phyloP scores from a whole-genome alignment of 108 stramenopile species.

The Cyclostephanos tholiformis region DNA sequence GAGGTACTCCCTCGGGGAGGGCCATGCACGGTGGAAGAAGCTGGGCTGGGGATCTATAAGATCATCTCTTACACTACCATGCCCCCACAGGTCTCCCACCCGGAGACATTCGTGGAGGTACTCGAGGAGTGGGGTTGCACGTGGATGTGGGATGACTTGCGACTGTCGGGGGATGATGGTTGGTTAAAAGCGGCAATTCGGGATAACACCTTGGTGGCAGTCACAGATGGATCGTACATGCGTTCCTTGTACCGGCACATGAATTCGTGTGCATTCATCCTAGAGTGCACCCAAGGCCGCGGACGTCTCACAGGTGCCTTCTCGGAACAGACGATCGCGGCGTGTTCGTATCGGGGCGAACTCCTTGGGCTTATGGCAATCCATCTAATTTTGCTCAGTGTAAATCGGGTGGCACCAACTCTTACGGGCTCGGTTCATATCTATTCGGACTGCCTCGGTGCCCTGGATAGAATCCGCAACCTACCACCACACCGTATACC shows the following conservation, averaged over 20 bases:
- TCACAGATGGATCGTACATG: constrained; percentile 30
- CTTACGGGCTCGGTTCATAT: constrained; percentile 1
- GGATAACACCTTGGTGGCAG: constrained; percentile 11
- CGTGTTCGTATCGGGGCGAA: constrained; percentile 21
- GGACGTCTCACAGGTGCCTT: constrained; percentile 18
- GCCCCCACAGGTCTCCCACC: background rate
- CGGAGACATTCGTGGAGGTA: constrained; percentile 13
- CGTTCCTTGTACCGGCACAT: background rate
- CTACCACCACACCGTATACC: background rate
- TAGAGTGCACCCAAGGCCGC: constrained; percentile 21
- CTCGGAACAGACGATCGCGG: background rate
- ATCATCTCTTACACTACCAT: background rate
- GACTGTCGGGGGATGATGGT: background rate
- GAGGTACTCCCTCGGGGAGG: background rate
- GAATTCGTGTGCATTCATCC: constrained; percentile 20
- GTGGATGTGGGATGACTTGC: constrained; percentile 11
- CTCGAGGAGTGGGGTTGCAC: constrained; percentile 16
- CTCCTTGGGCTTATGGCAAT: constrained; percentile 1
- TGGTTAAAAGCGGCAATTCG: constrained; percentile 11
- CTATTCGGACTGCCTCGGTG: background rate
- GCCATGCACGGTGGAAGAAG: background rate
- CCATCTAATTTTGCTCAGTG: constrained; percentile 4
- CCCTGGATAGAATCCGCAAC: background rate
- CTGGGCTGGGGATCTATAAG: background rate
- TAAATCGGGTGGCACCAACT: background rate